phyloP scores from a whole-genome alignment of 805 yeast genomes.

The Wickerhamiella siamensis region DNA sequence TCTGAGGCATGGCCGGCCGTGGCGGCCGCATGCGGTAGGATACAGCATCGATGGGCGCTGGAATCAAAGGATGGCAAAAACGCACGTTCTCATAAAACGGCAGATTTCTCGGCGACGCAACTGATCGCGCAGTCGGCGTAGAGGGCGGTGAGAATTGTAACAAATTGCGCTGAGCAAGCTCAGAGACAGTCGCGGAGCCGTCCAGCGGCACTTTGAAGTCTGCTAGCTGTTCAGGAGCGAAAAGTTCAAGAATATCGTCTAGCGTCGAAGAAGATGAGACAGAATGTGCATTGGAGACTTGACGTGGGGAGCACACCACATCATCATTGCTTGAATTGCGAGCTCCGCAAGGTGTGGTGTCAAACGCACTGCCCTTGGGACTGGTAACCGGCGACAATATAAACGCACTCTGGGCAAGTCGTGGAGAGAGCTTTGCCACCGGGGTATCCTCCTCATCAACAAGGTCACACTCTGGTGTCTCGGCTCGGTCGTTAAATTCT shows the following conservation, averaged over 20 bases:
- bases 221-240: neutral
- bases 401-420: no score
- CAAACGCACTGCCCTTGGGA: no score
- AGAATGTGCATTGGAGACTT: neutral
- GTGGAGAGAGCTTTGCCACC: no score
- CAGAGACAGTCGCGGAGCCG: neutral
- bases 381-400: neutral
- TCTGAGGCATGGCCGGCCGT: constrained; percentile 4
- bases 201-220: neutral
- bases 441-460: neutral
- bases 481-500: neutral
- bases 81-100: constrained; percentile 5
- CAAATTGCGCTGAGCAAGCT: neutral
- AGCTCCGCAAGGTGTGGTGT: no score
- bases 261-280: constrained; percentile 1
- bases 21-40: constrained; percentile 1
- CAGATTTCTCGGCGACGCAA: no score
- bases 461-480: neutral
- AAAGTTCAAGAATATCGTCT: constrained; percentile 3
- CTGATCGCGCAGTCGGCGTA: constrained; percentile 1
- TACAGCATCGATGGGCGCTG: constrained; percentile 6
- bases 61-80: constrained; percentile 15
- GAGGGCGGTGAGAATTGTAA: constrained; percentile 1
- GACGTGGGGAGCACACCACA: constrained; percentile 3
- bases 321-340: no score